Evolutionary conservation across 2,329 filamentous ascomycete species (phyloP).

Genomic region (Didymella keratinophila): DNA sequence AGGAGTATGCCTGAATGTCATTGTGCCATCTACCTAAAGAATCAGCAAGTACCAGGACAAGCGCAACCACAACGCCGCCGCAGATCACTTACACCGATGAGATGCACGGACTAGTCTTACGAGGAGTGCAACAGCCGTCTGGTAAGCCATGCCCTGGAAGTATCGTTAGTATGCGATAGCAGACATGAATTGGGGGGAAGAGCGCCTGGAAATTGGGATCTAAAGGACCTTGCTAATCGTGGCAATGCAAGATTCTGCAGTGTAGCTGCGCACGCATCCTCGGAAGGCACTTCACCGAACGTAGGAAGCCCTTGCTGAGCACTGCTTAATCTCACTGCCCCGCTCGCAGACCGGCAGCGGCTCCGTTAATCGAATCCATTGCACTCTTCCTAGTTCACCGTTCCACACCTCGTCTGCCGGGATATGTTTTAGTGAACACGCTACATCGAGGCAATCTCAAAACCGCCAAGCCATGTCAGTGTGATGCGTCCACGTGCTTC

Average conservation of each 20-base stretch:
- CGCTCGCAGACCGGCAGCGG: not conserved
- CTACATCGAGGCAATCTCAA: conserved; percentile 26
- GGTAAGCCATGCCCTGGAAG: not conserved
- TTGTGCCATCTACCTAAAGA: not conserved
- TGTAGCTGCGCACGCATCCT: not conserved
- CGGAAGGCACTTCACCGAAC: not conserved
- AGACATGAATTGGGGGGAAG: not conserved
- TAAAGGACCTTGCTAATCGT: not conserved
- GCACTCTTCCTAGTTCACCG: too few species aligned
- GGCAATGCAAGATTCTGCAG: not conserved
- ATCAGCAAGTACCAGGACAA: not conserved
- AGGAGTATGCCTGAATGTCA: not conserved
- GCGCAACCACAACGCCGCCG: not conserved
- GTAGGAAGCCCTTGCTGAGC: not conserved
- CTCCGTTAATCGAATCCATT: not conserved
- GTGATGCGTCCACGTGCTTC: not conserved
- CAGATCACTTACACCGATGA: not conserved
- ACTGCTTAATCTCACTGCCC: not conserved
- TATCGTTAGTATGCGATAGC: not conserved
- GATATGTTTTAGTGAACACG: conserved; percentile 21
- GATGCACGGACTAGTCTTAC: not conserved
- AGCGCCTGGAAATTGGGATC: not conserved
- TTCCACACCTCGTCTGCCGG: conserved; percentile 9
- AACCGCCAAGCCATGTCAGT: conserved; percentile 8
- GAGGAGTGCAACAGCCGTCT: not conserved